Evolutionary conservation across 1,284 basidiomycete species (phyloP), one percentile per base, ranked within the genome.

Genomic region (Fomitopsis pinicola): DNA sequence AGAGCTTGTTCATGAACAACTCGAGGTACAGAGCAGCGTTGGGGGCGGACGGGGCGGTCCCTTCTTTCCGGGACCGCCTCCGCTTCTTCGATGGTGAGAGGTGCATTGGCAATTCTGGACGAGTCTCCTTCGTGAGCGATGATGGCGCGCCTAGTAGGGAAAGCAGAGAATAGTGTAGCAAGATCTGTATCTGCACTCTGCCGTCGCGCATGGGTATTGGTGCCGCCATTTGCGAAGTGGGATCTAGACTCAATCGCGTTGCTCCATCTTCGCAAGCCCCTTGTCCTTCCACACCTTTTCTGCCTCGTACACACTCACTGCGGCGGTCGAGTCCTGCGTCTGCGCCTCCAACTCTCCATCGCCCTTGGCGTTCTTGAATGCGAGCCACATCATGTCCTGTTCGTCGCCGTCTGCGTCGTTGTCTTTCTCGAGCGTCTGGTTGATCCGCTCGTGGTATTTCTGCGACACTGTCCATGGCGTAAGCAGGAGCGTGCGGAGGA

Each of bases 1-100:
- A 87, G 5, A 92, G 73, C 68, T 85, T 88, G 73, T 92, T 89
- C 86, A 90, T 89, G 71, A 88, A 85, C 2, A 79, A 76, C 69
- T 92, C 89, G 2, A 92, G 72, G 14, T 80, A 78, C 40, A 60
- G 1, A 77, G 65, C n/a, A n/a, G n/a, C n/a, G n/a, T n/a, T n/a
- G n/a, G n/a, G n/a, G n/a, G n/a, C n/a, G n/a, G n/a, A n/a, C n/a
- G n/a, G n/a, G n/a, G n/a, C n/a, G n/a, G n/a, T n/a, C n/a, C n/a
- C n/a, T n/a, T n/a, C n/a, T n/a, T n/a, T n/a, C n/a, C n/a, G n/a
- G n/a, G n/a, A n/a, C n/a, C n/a, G n/a, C n/a, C n/a, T n/a, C n/a
- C n/a, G n/a, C n/a, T n/a, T n/a, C n/a, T n/a, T n/a, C n/a, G n/a
- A n/a, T n/a, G n/a, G n/a, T n/a, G n/a, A n/a, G n/a, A n/a, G n/a